These are phyloP conservation scores for Eruca vesicaria DNA, from an alignment of 441 rosid genomes.

Conservation along the genomic window DNA sequence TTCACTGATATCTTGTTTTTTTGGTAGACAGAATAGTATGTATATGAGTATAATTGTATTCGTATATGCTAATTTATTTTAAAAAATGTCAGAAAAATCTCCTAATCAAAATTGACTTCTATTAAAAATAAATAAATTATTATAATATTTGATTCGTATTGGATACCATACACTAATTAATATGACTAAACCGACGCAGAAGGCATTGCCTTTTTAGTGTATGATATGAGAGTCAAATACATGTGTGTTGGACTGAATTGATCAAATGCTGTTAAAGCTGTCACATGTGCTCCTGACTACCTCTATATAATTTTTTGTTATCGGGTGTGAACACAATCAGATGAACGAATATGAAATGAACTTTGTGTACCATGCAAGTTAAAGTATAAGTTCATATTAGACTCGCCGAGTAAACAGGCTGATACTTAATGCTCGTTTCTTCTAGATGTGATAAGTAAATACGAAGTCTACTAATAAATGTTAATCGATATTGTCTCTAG, in stretches of 20 bases:
- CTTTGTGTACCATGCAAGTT: background rate
- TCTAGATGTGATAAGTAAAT: background rate
- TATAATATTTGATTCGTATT: background rate
- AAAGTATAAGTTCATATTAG: background rate
- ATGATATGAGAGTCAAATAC: background rate
- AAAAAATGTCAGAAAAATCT: too few relatives aligned
- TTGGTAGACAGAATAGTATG: background rate
- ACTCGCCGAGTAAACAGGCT: background rate
- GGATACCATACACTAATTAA: background rate
- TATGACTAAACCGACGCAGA: background rate
- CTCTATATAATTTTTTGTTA: background rate
- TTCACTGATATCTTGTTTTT: too few relatives aligned
- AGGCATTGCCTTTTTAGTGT: background rate
- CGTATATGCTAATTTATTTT: background rate
- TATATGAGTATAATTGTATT: too few relatives aligned
- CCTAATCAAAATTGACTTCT: too few relatives aligned
- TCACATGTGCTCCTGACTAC: slow-evolving; percentile 7
- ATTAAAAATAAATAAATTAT: background rate
- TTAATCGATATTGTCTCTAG: background rate
- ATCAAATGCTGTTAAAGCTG: background rate
- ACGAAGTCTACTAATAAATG: background rate
- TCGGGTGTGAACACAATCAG: background rate
- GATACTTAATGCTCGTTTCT: background rate
- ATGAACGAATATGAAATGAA: background rate
- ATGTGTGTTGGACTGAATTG: background rate